Evolutionary conservation across 2,329 filamentous ascomycete genomes (phyloP), one percentile per base, ranked within the genome.

Genomic region (Colletotrichum brevisporum): DNA sequence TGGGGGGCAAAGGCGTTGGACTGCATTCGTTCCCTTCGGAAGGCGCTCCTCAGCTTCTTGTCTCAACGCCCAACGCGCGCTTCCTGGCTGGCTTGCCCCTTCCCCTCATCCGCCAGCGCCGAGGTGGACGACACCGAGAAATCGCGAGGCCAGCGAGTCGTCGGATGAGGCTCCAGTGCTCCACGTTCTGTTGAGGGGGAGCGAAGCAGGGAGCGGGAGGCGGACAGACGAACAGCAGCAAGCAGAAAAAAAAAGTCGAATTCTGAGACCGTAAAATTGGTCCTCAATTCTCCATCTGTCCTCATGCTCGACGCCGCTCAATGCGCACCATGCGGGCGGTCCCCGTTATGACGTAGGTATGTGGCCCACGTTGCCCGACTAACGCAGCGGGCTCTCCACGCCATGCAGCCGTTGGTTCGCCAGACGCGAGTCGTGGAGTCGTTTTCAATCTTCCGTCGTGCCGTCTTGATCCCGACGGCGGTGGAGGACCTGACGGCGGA

Each of bases 381-480:
- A 67, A 60, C 43, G 56, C 62, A 45, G 43, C 51, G 26, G 26
- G 55, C 55, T 55, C 67, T 61, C 62, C 62, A 69, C 67, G 56
- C 50, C 15, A 39, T 31, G 62, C 56, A 47, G 50, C 43, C 62
- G 51, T 66, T 69, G 62, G 55, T 60, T 67, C 56, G 63, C 45
- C 36, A 27, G 21, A 27, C 39, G 52, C 45, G 50, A 67, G 67
- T 67, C 55, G 56, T 61, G 62, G 67, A 67, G 67, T 45, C 48
- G 52, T 55, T 60, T 16, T 56, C 63, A 67, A 56, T 69, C 56
- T 69, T 60, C 56, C 55, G 62, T 56, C 63, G 55, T 67, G 67
- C 67, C 67, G 67, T 69, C 56, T 69, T 69, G 62, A 69, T 56
- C 26, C 63, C 51, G 67, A 67, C 67, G 26, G 12, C 36, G 21